Evolutionary conservation across 768 basidiomycete species (phyloP).

Genomic region (Trametes sanguinea): DNA sequence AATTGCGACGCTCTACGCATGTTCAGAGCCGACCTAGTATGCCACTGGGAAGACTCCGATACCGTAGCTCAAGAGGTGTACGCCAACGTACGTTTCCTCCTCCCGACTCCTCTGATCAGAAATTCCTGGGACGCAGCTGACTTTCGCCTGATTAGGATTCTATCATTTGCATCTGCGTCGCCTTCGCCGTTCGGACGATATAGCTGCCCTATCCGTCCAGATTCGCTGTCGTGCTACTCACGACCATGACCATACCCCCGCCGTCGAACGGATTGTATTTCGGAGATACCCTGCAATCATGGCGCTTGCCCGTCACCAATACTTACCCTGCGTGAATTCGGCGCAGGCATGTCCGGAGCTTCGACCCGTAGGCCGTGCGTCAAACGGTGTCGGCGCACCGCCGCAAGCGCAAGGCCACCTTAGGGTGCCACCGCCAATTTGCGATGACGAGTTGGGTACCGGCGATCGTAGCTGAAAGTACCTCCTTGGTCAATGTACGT

Average conservation of each 20-base stretch:
- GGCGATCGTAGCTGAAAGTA: constrained; percentile 10
- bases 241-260: constrained; percentile 24
- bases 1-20: background rate
- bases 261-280: constrained; percentile 17
- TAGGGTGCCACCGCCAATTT: constrained; percentile 3
- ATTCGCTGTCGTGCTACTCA: constrained; percentile 2
- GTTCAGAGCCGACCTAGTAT: constrained; percentile 73
- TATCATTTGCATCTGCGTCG: constrained; percentile 64
- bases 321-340: constrained; percentile 7
- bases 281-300: constrained; percentile 25
- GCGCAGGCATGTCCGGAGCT: constrained; percentile 8
- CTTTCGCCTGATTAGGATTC: constrained; percentile 55
- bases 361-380: constrained; percentile 11
- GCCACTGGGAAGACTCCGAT: constrained; percentile 89
- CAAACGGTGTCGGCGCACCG: background rate
- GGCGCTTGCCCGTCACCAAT: background rate
- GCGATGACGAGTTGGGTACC: constrained; percentile 7
- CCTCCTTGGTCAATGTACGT: constrained; percentile 13
- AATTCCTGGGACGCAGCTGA: constrained; percentile 18
- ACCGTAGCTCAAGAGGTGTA: constrained; percentile 77
- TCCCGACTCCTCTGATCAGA: constrained; percentile 9
- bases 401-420: constrained; percentile 1
- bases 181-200: constrained; percentile 57
- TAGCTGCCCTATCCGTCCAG: constrained; percentile 23
- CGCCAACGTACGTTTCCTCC: constrained; percentile 61